Percentiles rank a stretch among this genome's conserved stretches.
phyloP scores from a whole-genome alignment of 2,329 filamentous ascomycete species.

The Arthrobotrys sinensis region DNA sequence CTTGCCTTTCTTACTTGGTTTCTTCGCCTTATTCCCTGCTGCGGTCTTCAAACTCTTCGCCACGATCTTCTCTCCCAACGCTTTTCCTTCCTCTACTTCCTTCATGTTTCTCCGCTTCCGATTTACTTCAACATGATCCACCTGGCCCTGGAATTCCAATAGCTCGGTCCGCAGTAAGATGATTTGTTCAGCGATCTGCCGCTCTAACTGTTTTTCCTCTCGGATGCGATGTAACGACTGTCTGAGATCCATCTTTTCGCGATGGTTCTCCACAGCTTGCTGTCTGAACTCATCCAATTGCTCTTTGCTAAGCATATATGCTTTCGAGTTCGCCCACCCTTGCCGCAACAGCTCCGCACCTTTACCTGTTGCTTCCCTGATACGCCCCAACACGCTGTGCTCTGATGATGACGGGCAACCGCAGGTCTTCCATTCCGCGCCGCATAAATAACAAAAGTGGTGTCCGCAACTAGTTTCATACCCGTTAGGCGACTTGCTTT shows the following conservation, averaged over 20 bases:
- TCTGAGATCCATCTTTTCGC: slow-evolving; percentile 51
- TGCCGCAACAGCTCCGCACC: slow-evolving; percentile 39
- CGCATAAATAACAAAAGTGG: slow-evolving; percentile 57
- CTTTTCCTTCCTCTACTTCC: slow-evolving; percentile 20
- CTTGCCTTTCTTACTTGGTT: slow-evolving; percentile 54
- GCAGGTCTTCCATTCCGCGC: slow-evolving; percentile 50
- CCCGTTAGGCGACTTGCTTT: slow-evolving; percentile 14
- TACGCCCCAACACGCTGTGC: slow-evolving; percentile 46
- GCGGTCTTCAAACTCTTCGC: slow-evolving; percentile 28
- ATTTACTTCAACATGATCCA: slow-evolving; percentile 41
- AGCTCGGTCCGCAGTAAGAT: slow-evolving; percentile 49
- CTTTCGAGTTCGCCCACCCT: slow-evolving; percentile 33
- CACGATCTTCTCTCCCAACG: slow-evolving; percentile 15
- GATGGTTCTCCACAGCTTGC: slow-evolving; percentile 31
- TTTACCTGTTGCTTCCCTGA: slow-evolving; percentile 46
- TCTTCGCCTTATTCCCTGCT: slow-evolving; percentile 39
- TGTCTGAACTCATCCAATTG: slow-evolving; percentile 46
- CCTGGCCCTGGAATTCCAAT: slow-evolving; percentile 33
- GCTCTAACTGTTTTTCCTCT: slow-evolving; percentile 50
- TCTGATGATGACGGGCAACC: slow-evolving; percentile 53
- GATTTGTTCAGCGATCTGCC: slow-evolving; percentile 57
- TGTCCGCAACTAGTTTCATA: slow-evolving; percentile 41
- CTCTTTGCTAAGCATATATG: slow-evolving; percentile 27
- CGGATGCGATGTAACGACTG: slow-evolving; percentile 42
- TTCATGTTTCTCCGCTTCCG: slow-evolving; percentile 35